Conservation (phyloP, 2,329 filamentous ascomycete species). For the Paecilomyces formosus region DNA sequence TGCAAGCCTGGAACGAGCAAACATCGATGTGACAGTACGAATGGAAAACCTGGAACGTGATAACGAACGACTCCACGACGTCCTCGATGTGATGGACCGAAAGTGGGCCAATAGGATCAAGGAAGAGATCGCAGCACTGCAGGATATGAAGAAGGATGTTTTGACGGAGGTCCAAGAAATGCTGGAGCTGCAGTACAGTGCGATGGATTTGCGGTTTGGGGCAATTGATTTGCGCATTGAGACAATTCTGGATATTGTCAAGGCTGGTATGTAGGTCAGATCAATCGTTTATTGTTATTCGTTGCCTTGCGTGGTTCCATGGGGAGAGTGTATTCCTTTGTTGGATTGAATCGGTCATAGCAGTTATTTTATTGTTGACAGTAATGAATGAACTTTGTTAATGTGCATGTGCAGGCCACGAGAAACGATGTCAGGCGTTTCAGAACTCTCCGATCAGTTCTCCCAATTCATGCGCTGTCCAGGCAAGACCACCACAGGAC, state of each 20-base stretch:
- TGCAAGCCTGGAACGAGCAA: background rate
- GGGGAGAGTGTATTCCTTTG: background rate
- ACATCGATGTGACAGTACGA: background rate
- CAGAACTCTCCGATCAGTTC: background rate
- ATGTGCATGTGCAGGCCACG: background rate
- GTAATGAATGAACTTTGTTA: background rate
- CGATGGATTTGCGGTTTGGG: background rate
- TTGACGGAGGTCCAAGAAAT: background rate
- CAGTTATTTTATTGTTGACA: background rate
- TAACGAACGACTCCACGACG: background rate
- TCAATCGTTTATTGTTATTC: background rate
- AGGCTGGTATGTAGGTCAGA: background rate
- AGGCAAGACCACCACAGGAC: background rate
- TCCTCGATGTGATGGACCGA: background rate
- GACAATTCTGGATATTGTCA: background rate
- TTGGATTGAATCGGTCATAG: background rate
- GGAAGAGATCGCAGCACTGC: background rate
- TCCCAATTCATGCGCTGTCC: background rate
- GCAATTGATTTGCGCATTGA: background rate
- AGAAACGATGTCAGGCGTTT: background rate
- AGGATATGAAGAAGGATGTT: conserved; percentile 4
- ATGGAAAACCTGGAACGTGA: background rate
- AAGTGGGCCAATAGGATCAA: background rate
- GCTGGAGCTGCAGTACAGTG: background rate
- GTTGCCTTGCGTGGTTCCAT: background rate